Base-by-base conservation (phyloP, 1,139 yeast genomes). In the Candida tetrigidarum region DNA sequence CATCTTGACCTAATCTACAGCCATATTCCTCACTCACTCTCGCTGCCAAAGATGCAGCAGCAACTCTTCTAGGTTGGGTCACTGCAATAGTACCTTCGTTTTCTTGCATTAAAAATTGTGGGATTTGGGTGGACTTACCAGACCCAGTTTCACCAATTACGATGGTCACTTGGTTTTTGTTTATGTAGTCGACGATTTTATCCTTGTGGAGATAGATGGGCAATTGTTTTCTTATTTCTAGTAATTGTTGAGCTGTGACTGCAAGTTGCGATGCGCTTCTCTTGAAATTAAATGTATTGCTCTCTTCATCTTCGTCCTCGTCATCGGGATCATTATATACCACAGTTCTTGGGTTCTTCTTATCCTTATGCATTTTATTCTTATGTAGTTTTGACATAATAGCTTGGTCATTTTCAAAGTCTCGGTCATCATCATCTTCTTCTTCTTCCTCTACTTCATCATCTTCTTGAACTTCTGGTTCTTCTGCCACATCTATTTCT, bases 101-200 rank as follows among this genome's bases (percentile, higher is more conserved):
- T 63, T 93, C 98, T 55, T 84, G 90, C 38, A 92, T 75, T 27
- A 93, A 97, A 71, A 91, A 92, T 66, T 92, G 98, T 3, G 98
- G 97, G 50, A 92, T 91, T 67, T 92, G 98, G 0, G 98, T 92
- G 20, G 98, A 92, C 64, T 92, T 92, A 77, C 98, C 98, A 12
- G 97, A 89, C 67, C 98, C 98, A 1, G 99, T 93, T 66, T 93
- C 99, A 72, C 99, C 99, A 38, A 93, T 98, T 66, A 93, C 91
- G 39, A 93, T 98, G 95, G 93, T 87, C 61, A 93, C 88, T 67
- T 93, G 99, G 39, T 95, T 84, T 9, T 68, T 53, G 9, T 64
- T 48, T 2, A 93, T 63, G 52, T 83, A 80, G 11, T 77, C 69
- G 48, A 86, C 59, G 20, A 93, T 79, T 45, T 80, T 78, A 38